phyloP scores from a whole-genome alignment of 345 rosid species.

The Aquilaria yunnanensis region DNA sequence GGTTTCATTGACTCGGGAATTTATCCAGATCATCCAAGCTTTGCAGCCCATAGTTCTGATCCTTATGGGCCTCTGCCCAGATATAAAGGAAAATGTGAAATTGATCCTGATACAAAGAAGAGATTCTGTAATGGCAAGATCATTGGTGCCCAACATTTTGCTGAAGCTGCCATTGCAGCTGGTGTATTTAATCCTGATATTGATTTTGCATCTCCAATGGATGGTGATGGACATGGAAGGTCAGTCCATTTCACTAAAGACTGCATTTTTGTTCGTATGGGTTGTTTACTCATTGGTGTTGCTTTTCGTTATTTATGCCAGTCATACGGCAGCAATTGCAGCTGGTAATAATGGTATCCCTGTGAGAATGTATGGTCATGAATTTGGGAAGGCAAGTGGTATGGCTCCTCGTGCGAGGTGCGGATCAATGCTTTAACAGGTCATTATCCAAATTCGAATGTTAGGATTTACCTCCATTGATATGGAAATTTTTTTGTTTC shows the following conservation, averaged over 20 bases:
- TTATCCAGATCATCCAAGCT: constrained; percentile 89
- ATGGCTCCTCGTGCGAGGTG: constrained; percentile 99
- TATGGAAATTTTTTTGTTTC: constrained; percentile 3
- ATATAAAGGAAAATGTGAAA: constrained; percentile 93
- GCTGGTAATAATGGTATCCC: constrained; percentile 99
- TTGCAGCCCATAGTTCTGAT: constrained; percentile 51
- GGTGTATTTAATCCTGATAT: constrained; percentile 77
- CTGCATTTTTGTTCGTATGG: constrained; percentile 2
- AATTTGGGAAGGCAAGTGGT: constrained; percentile 99
- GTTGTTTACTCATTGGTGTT: constrained; percentile 3
- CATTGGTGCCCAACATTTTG: constrained; percentile 98
- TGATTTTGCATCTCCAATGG: constrained; percentile 95
- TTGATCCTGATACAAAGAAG: constrained; percentile 61
- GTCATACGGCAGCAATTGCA: constrained; percentile 98
- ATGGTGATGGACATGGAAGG: constrained; percentile 99
- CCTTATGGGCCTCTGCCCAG: constrained; percentile 84
- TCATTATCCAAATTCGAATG: background rate
- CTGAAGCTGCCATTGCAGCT: constrained; percentile 93
- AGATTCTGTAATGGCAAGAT: constrained; percentile 91
- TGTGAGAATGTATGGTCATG: constrained; percentile 87
- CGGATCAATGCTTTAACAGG: constrained; percentile 7
- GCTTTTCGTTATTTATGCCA: constrained; percentile 22
- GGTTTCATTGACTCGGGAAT: constrained; percentile 98
- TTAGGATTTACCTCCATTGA: constrained; percentile 6
- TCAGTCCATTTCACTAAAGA: constrained; percentile 15